phyloP scores from a whole-genome alignment of 345 rosid genomes.

The Murraya koenigii region DNA sequence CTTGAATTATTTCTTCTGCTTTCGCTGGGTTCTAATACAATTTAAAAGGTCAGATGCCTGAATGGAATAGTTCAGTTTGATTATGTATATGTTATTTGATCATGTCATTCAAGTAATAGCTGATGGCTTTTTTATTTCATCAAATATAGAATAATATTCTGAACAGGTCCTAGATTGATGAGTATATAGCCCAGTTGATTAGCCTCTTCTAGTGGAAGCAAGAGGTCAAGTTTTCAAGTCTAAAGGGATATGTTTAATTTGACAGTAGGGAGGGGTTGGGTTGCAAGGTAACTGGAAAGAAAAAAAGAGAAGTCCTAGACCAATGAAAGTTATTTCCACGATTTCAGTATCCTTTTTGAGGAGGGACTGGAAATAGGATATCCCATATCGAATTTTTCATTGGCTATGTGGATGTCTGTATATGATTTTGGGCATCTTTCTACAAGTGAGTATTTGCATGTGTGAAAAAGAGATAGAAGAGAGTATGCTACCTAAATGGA shows the following conservation, averaged over 20 bases:
- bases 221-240: too few relatives aligned
- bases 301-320: background rate
- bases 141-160: background rate
- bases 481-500: background rate
- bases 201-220: too few relatives aligned
- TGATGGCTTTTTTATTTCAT: background rate
- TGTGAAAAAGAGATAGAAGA: background rate
- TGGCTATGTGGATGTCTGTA: background rate
- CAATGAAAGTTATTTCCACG: background rate
- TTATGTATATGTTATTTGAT: background rate
- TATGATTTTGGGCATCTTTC: background rate
- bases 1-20: conserved; percentile 98
- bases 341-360: background rate
- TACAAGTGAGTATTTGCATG: background rate
- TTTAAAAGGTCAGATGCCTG: conserved; percentile 75
- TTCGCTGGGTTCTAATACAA: conserved; percentile 96
- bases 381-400: background rate
- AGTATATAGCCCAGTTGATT: too few relatives aligned
- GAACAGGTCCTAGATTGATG: too few relatives aligned
- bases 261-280: too few relatives aligned
- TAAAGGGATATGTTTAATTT: too few relatives aligned
- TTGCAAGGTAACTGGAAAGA: too few relatives aligned
- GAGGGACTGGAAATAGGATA: background rate
- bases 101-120: background rate
- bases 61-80: background rate